Base-by-base conservation (phyloP, 257 asterid genomes). In the Scutellaria barbata region DNA sequence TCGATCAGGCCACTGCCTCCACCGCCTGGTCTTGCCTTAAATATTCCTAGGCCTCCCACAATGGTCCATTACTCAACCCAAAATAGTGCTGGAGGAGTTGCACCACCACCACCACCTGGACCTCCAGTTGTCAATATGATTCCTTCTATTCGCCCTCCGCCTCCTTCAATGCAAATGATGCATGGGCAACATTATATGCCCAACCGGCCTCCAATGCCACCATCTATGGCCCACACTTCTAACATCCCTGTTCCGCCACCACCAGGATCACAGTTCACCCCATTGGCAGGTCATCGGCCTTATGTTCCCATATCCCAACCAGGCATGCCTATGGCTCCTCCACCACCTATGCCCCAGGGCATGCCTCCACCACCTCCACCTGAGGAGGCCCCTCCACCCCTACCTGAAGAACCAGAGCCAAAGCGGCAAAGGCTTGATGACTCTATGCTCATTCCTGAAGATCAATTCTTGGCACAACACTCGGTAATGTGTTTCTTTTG, bases 311-410 rank as follows among this genome's bases (percentile, higher is more conserved):
- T 92, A 83, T 75, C 96, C 43, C 98, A 90, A 74, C 84, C 83
- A 40, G 93, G 95, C 71, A 79, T 92, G 96, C 77, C 77, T 57
- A 82, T 85, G 88, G 89, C 64, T 68, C 93, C 86, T 59, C 89
- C 85, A 9, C 97, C 97, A 30, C 96, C 97, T 51, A 87, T 93
- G 95, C 88, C 80, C 60, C 90, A 81, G 47, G 90, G 92, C 63
- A 82, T 92, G 86, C 91, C 89, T 11, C 98, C 95, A 3, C 97
- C 96, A 14, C 97, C 98, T 52, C 96, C 95, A 13, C 96, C 95
- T 8, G 96, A 90, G 75, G 98, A 90, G 79, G 97, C 96, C 56
- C 98, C 96, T n/a, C 97, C 96, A 6, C 97, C 97, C 2, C 87
- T 89, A 54, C 98, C 98, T 6, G 97, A 90, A 20, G 98, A 90